Evolutionary conservation across 169 alveolate genomes (phyloP).

Genomic region (Prorocentrum cordatum): DNA sequence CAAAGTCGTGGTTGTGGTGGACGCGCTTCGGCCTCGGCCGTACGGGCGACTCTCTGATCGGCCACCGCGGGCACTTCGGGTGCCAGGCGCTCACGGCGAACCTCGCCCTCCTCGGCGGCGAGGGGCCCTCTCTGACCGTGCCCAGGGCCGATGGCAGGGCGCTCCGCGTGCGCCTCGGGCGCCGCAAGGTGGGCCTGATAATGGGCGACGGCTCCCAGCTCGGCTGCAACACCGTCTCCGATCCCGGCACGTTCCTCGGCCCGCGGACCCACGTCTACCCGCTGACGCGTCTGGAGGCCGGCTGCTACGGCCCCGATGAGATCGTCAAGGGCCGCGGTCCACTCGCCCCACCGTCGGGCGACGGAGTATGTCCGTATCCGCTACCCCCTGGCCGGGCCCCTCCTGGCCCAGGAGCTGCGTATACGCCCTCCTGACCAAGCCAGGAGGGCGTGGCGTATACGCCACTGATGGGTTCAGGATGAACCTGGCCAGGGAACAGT

Average conservation of each 20-base stretch:
- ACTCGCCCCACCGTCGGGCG: no score
- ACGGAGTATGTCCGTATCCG: no score
- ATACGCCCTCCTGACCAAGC: no score
- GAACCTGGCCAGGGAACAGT: no score
- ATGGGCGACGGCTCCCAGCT: not conserved
- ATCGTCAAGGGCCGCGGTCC: no score
- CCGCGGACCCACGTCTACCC: not conserved
- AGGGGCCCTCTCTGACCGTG: not conserved
- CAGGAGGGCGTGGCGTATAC: no score
- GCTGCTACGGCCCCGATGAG: slow-evolving; percentile 21
- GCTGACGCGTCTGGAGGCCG: not conserved
- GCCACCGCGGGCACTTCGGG: slow-evolving; percentile 17
- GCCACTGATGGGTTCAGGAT: no score
- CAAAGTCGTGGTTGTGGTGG: no score
- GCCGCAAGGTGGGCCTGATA: not conserved
- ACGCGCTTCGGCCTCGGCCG: no score
- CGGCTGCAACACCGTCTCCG: slow-evolving; percentile 5
- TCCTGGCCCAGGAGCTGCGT: no score
- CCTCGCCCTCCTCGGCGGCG: not conserved
- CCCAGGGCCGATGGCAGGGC: no score
- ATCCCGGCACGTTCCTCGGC: slow-evolving; percentile 10
- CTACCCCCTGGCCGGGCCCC: no score
- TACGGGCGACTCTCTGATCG: slow-evolving; percentile 2
- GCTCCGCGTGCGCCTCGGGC: not conserved
- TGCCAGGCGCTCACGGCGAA: slow-evolving; percentile 17